Conservation (phyloP, 345 rosid species). For the Kandelia obovata region DNA sequence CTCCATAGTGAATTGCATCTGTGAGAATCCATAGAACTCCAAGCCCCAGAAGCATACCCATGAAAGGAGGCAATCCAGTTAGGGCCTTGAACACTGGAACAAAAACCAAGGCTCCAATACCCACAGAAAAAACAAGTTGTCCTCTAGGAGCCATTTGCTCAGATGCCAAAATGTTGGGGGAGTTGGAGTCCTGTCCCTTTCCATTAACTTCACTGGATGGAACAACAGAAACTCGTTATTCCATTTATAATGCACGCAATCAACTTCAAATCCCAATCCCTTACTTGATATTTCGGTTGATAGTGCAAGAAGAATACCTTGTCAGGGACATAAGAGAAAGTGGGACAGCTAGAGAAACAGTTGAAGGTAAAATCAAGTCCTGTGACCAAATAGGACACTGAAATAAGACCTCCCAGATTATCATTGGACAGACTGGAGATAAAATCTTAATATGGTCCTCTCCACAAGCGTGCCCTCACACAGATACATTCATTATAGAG, state of each 20-base stretch:
- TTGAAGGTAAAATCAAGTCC: conserved; percentile 71
- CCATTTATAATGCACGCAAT: conserved; percentile 12
- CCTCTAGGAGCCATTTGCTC: conserved; percentile 97
- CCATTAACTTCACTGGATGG: conserved; percentile 78
- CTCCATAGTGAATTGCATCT: conserved; percentile 93
- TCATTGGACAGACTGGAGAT: neutral
- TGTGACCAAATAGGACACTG: conserved; percentile 27
- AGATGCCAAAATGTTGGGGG: conserved; percentile 59
- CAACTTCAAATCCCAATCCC: conserved; percentile 9
- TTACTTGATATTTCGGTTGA: neutral
- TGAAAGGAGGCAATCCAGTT: conserved; percentile 93
- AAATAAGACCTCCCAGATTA: neutral
- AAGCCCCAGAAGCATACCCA: conserved; percentile 92
- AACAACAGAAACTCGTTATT: conserved; percentile 24
- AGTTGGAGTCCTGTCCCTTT: conserved; percentile 60
- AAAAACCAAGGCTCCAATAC: conserved; percentile 81
- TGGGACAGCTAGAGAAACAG: conserved; percentile 76
- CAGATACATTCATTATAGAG: too few species aligned
- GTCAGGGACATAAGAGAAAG: conserved; percentile 83
- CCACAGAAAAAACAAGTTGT: conserved; percentile 74
- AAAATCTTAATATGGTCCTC: neutral
- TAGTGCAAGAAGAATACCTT: conserved; percentile 52
- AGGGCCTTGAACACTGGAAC: conserved; percentile 91
- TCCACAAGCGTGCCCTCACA: too few species aligned
- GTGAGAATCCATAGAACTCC: conserved; percentile 98